phyloP scores from a whole-genome alignment of 2,329 filamentous ascomycete genomes.

The Aspergillus ochraceoroseus region DNA sequence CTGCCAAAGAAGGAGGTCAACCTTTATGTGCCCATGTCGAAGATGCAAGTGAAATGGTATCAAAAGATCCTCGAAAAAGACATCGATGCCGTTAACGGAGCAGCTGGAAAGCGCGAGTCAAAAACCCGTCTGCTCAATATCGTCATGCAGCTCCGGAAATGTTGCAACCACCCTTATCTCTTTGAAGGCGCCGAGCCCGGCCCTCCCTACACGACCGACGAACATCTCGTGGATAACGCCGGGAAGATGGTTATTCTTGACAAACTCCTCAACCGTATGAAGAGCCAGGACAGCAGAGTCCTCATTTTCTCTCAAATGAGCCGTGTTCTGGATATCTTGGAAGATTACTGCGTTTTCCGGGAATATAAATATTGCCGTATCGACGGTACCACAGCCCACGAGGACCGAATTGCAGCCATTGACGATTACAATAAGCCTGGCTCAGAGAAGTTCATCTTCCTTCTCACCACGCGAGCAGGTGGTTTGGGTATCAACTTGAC shows the following conservation, averaged over 20 bases:
- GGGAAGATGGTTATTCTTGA: conserved; percentile 98
- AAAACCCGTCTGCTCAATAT: conserved; percentile 97
- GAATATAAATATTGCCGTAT: conserved; percentile 96
- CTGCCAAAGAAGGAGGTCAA: conserved; percentile 97
- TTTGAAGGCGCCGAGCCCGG: conserved; percentile 97
- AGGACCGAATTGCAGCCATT: conserved; percentile 94
- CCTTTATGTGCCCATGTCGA: conserved; percentile 94
- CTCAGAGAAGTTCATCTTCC: conserved; percentile 94
- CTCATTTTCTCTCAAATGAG: conserved; percentile 99
- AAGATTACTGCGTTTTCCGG: conserved; percentile 96
- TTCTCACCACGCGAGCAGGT: conserved; percentile 91
- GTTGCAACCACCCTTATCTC: conserved; percentile 96
- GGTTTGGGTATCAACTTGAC: conserved; percentile 96
- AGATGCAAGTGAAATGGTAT: conserved; percentile 99
- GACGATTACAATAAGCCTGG: conserved; percentile 96
- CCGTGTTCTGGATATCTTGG: conserved; percentile 89
- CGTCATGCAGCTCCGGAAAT: conserved; percentile 98
- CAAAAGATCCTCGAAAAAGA: conserved; percentile 98
- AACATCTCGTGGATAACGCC: conserved; percentile 87
- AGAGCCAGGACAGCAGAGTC: conserved; percentile 85
- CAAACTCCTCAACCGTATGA: conserved; percentile 77
- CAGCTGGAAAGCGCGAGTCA: conserved; percentile 91
- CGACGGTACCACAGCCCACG: conserved; percentile 91
- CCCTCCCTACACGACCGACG: conserved; percentile 95
- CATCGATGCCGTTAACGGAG: conserved; percentile 96